Evolutionary conservation across 768 basidiomycete species (phyloP).

Genomic region (Pisolithus albus): DNA sequence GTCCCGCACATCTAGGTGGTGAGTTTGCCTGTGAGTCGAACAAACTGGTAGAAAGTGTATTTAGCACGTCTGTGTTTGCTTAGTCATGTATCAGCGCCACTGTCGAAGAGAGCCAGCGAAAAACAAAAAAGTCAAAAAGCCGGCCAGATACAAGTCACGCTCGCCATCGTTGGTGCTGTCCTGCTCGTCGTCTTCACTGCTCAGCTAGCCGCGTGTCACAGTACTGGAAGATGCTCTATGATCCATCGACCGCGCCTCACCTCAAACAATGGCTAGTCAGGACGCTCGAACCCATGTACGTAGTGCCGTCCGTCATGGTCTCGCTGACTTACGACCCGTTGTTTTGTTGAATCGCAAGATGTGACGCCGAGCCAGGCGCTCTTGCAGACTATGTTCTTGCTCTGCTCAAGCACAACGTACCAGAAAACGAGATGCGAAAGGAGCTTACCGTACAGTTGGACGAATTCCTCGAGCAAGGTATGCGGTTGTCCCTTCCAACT

Average conservation of each 20-base stretch:
- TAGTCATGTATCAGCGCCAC: constrained; percentile 4
- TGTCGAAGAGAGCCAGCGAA: not conserved
- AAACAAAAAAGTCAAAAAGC: not conserved
- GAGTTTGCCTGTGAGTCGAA: too few relatives aligned
- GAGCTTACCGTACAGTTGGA: constrained; percentile 73
- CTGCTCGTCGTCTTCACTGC: constrained; percentile 10
- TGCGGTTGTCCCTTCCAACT: constrained; percentile 11
- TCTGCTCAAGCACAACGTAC: constrained; percentile 81
- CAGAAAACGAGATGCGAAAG: constrained; percentile 74
- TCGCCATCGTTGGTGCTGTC: not conserved
- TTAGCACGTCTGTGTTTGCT: not conserved
- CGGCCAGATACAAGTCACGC: not conserved
- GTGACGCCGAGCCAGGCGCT: constrained; percentile 92
- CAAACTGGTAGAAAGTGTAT: too few relatives aligned
- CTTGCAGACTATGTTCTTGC: constrained; percentile 94
- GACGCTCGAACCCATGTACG: constrained; percentile 88
- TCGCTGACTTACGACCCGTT: not conserved
- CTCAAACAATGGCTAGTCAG: constrained; percentile 86
- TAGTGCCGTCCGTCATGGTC: not conserved
- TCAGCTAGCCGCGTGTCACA: not conserved
- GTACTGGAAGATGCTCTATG: constrained; percentile 52
- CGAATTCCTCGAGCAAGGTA: constrained; percentile 91
- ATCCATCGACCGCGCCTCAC: constrained; percentile 53
- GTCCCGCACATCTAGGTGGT: too few relatives aligned
- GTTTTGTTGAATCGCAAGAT: constrained; percentile 44